Evolutionary conservation across 1,284 basidiomycete species (phyloP).

Genomic region (Leccinum proliferum): DNA sequence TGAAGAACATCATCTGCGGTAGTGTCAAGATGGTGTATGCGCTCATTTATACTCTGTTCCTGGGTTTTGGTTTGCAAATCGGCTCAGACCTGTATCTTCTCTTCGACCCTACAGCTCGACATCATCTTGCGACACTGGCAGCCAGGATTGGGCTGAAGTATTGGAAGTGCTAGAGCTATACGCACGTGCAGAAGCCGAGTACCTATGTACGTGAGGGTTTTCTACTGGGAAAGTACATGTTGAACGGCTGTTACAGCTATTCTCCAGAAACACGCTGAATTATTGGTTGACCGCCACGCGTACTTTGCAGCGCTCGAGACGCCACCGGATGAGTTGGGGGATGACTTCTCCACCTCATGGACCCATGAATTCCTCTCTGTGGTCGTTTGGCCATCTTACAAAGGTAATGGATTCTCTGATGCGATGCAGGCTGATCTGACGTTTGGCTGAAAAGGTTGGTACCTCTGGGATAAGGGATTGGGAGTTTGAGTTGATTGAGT

Average conservation of each 20-base stretch:
- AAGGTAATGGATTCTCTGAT: conserved; percentile 37
- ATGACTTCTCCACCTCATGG: conserved; percentile 55
- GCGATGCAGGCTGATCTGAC: conserved; percentile 11
- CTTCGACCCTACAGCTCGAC: conserved; percentile 58
- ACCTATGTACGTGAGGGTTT: conserved; percentile 60
- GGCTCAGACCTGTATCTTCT: conserved; percentile 84
- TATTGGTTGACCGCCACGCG: conserved; percentile 54
- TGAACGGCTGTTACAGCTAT: conserved; percentile 48
- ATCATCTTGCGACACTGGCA: conserved; percentile 46
- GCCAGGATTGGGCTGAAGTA: conserved; percentile 42
- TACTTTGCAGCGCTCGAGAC: conserved; percentile 39
- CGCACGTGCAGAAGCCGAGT: conserved; percentile 68
- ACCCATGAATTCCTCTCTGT: conserved; percentile 47
- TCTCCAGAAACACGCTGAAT: conserved; percentile 60
- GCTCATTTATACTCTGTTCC: conserved; percentile 84
- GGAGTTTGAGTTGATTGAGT: conserved; percentile 61
- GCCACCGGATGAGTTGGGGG: conserved; percentile 46
- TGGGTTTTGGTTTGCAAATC: conserved; percentile 86
- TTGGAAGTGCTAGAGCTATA: conserved; percentile 59
- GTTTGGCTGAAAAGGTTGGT: conserved; percentile 48
- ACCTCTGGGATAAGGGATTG: conserved; percentile 76
- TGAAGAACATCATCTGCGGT: conserved; percentile 83
- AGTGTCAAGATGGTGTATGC: conserved; percentile 90
- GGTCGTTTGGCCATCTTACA: conserved; percentile 56
- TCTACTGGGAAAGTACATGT: conserved; percentile 6